These are phyloP conservation scores for Aristolochia fimbriata DNA, from an alignment of 164 flowering plant species.

Conservation along the genomic window DNA sequence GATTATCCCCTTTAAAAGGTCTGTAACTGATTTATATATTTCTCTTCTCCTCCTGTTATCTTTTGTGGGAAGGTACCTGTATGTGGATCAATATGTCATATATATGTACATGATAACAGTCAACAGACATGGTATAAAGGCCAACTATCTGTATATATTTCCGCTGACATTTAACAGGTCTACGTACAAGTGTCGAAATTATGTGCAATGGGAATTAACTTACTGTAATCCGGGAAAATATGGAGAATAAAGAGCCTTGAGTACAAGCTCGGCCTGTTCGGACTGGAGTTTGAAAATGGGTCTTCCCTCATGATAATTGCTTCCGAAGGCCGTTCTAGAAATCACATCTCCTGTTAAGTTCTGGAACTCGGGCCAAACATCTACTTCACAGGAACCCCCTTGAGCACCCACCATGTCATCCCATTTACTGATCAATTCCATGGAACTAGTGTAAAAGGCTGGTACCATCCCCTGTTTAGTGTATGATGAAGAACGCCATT, in stretches of 20 bases:
- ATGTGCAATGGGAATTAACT: neutral
- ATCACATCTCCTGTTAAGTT: slow-evolving; percentile 16
- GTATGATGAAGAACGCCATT: too few species aligned
- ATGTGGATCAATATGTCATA: too few species aligned
- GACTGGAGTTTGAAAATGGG: slow-evolving; percentile 14
- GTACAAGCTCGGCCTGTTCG: slow-evolving; percentile 8
- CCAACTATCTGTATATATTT: too few species aligned
- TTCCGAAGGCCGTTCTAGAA: slow-evolving; percentile 14
- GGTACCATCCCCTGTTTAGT: slow-evolving; percentile 12
- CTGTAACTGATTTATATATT: slow-evolving; percentile 8
- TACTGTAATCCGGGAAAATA: slow-evolving; percentile 13
- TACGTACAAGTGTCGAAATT: too few species aligned
- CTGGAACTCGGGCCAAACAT: slow-evolving; percentile 10
- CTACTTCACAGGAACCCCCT: slow-evolving; percentile 11
- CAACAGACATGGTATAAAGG: too few species aligned
- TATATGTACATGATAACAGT: too few species aligned
- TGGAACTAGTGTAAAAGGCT: slow-evolving; percentile 7
- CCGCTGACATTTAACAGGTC: too few species aligned
- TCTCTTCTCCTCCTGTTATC: slow-evolving; percentile 17
- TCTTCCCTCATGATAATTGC: slow-evolving; percentile 16
- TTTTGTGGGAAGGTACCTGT: slow-evolving; percentile 20
- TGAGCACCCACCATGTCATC: slow-evolving; percentile 1
- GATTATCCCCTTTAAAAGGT: neutral
- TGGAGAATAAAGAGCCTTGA: neutral
- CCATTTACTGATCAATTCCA: slow-evolving; percentile 15